Conservation (phyloP, 805 yeast species). For the Candida takata region DNA sequence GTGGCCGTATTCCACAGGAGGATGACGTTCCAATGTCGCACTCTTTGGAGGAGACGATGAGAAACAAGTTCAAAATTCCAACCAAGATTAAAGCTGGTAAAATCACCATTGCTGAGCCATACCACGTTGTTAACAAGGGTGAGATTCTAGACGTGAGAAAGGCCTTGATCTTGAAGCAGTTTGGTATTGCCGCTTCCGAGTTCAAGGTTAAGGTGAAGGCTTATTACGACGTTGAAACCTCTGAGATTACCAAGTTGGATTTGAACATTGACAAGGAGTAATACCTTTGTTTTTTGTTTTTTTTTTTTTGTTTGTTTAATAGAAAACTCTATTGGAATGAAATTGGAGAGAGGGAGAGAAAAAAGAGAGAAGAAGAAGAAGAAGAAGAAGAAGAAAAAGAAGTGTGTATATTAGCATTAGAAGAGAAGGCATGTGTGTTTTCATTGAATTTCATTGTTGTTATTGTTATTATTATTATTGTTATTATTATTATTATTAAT, state of each 20-base stretch:
- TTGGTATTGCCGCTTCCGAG: conserved; percentile 91
- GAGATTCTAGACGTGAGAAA: conserved; percentile 81
- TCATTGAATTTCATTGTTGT: too few species aligned
- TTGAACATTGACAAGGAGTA: conserved; percentile 27
- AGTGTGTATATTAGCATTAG: too few species aligned
- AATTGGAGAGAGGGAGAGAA: too few species aligned
- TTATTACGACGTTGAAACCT: conserved; percentile 60
- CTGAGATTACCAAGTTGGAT: conserved; percentile 26
- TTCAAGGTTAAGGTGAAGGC: conserved; percentile 79
- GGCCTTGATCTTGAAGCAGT: conserved; percentile 86
- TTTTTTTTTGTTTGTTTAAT: too few species aligned
- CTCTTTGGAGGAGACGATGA: conserved; percentile 86
- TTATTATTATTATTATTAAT: too few species aligned
- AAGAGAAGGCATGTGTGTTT: too few species aligned
- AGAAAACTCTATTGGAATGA: too few species aligned
- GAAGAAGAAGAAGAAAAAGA: neutral
- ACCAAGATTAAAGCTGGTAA: conserved; percentile 88
- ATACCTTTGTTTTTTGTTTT: too few species aligned
- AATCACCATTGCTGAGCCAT: conserved; percentile 68
- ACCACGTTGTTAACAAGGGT: conserved; percentile 73
- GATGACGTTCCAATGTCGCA: conserved; percentile 97
- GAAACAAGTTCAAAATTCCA: conserved; percentile 86
- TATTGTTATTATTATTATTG: too few species aligned
- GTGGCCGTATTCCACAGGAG: conserved; percentile 82
- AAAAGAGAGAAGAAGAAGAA: too few species aligned